Evolutionary conservation across 371 early-diverging fungal genomes (phyloP), one percentile per base, ranked within the genome.

Genomic region (Mortierella sp.): DNA sequence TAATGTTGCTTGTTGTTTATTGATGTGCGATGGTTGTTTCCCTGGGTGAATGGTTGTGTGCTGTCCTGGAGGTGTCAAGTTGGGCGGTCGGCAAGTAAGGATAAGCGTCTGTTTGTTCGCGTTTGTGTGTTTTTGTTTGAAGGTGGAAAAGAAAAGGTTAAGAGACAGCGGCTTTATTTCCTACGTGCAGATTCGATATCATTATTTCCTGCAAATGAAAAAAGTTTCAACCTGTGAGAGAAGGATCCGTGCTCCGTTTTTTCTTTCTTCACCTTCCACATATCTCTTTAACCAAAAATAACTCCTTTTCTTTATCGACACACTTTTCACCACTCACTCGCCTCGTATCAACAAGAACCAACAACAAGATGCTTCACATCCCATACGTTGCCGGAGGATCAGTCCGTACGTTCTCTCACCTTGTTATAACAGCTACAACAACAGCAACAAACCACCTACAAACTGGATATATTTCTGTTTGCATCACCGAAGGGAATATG

Each of bases 351-450:
- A 65, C 58, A 46, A 43, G 16, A 46, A 72, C 32, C 27, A 21
- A 35, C 41, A 21, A 24, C 24, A 54, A 54, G 4, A 85, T 85
- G 85, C 32, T 85, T 41, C 85, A 85, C 71, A 70, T 85, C 35
- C 85, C 85, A 60, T 76, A 78, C 32, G 85, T 85, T 51, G 79
- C 81, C 11, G 82, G 78, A 78, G 85, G 85, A 54, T 54, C 85
- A 54, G 85, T 85, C 77, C 48, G 85, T 85, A 85, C 27, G 82
- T 80, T 1, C 27, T 21, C 16, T n/a, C 41, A 44, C 38, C 12
- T n/a, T 6, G 6, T 6, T 41, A 41, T 51, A 3, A 6, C 6
- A 58, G 29, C 38, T 48, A 12, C 32, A 43, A 43, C 44, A 74
- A 12, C 32, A 43, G 27, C 60, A 74, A 41, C 75, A 46, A 41